phyloP scores from a whole-genome alignment of 208 protist species.

The Porcisia deanei region DNA sequence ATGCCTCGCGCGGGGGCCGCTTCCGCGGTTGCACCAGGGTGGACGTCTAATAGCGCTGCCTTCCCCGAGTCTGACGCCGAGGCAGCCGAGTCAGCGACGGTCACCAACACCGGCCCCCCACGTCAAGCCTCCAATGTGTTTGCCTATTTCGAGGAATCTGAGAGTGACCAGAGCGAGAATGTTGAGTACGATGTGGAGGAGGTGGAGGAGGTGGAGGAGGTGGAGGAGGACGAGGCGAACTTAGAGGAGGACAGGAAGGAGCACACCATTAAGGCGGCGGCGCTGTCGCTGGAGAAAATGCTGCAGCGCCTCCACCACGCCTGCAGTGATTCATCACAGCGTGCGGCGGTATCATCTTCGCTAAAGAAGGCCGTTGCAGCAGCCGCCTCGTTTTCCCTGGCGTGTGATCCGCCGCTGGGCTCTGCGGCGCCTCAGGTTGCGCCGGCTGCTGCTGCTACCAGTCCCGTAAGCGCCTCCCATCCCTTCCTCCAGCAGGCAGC shows the following conservation, averaged over 20 bases:
- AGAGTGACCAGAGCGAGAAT: conserved; percentile 10
- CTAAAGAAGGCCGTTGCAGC: neutral
- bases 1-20: neutral
- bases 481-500: conserved; percentile 35
- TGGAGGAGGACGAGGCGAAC: conserved; percentile 15
- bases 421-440: conserved; percentile 4
- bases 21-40: neutral
- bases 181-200: conserved; percentile 30
- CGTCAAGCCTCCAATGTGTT: conserved; percentile 18
- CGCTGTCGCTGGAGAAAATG: conserved; percentile 22
- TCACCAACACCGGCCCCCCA: neutral
- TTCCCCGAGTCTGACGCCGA: neutral
- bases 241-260: conserved; percentile 13
- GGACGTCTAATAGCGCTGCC: neutral
- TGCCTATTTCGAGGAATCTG: conserved; percentile 11
- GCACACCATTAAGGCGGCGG: neutral
- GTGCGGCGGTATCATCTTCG: conserved; percentile 1
- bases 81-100: neutral
- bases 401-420: neutral
- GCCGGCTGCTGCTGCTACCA: neutral
- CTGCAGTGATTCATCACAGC: conserved; percentile 21
- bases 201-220: conserved; percentile 31
- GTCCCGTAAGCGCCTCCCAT: conserved; percentile 22
- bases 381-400: conserved; percentile 1
- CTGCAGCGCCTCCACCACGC: conserved; percentile 27